Conservation (phyloP, 768 basidiomycete species). For the Boletus fagicola region DNA sequence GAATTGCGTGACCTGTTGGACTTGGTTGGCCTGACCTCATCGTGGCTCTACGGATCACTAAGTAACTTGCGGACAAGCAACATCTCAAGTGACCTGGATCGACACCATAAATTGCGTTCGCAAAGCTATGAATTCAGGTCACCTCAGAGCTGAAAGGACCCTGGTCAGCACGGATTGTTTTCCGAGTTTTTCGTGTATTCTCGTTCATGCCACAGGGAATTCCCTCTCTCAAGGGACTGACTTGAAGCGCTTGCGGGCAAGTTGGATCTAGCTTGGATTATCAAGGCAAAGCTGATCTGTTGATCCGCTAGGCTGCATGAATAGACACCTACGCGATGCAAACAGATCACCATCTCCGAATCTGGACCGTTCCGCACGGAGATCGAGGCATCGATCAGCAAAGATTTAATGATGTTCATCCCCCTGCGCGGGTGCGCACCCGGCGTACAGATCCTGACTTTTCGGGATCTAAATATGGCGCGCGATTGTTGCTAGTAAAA, state of each 20-base stretch:
- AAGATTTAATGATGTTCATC: too few relatives aligned
- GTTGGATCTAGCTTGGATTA: constrained; percentile 15
- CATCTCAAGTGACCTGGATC: neutral
- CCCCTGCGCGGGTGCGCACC: neutral
- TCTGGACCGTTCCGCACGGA: constrained; percentile 19
- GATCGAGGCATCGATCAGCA: neutral
- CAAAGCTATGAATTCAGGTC: too few relatives aligned
- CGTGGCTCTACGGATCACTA: neutral
- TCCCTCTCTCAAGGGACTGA: neutral
- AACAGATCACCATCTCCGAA: constrained; percentile 5
- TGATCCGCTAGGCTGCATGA: neutral
- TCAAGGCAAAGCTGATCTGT: neutral
- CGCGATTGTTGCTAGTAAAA: too few relatives aligned
- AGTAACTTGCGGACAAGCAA: neutral
- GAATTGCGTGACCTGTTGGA: neutral
- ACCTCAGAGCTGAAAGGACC: too few relatives aligned
- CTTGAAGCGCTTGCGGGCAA: constrained; percentile 22
- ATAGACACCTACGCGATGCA: neutral
- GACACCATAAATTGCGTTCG: too few relatives aligned
- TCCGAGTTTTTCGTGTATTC: too few relatives aligned
- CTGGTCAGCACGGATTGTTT: too few relatives aligned
- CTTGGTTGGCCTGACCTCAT: neutral
- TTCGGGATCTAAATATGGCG: neutral
- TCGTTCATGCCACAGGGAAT: too few relatives aligned
- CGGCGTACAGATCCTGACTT: constrained; percentile 7